Evolutionary conservation across 805 yeast genomes (phyloP), one percentile per base, ranked within the genome.

Genomic region (Candida fluviatilis): DNA sequence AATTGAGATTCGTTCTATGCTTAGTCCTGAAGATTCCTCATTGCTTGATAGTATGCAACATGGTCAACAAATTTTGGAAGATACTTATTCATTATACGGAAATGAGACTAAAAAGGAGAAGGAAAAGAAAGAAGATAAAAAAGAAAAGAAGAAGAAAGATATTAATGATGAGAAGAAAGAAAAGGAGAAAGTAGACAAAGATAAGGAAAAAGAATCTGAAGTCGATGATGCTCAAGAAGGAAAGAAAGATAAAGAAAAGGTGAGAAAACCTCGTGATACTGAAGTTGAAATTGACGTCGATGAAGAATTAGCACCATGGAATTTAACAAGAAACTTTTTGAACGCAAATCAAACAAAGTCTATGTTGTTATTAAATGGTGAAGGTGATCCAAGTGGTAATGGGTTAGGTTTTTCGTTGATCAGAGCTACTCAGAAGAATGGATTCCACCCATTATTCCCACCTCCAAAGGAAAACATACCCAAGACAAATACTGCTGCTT

Each of bases 301-400:
- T 47, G 95, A 88, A 48, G 95, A 88, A 52, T 63, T 87, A 36
- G 82, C 97, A 1, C 91, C 96, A 0, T 93, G 99, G 99, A 90
- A 87, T 57, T 71, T 83, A n/a, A 81, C 96, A 0, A 74, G 88
- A 43, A 93, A 93, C 59, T 93, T 93, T 54, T 79, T 90, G 38
- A 86, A 81, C 57, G 93, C 98, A 2, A 89, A 95, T 17, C 98
- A 90, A 56, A 95, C 96, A 39, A 90, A 95, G 52, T 95, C 97
- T 0, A 93, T 93, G 97, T 71, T 93, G 31, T 96, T 89, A 54
- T 76, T 93, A 18, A 87, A 87, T 55, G 96, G 96, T 11, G 90
- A 82, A 38, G 98, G 98, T 35, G 98, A 93, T 58, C 95, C 96
- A 1, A 80, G 95, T 0, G 95, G 95, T 17, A 78, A 85, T 46